phyloP scores from a whole-genome alignment of 2,329 filamentous ascomycete genomes.

The Nothopassalora personata region DNA sequence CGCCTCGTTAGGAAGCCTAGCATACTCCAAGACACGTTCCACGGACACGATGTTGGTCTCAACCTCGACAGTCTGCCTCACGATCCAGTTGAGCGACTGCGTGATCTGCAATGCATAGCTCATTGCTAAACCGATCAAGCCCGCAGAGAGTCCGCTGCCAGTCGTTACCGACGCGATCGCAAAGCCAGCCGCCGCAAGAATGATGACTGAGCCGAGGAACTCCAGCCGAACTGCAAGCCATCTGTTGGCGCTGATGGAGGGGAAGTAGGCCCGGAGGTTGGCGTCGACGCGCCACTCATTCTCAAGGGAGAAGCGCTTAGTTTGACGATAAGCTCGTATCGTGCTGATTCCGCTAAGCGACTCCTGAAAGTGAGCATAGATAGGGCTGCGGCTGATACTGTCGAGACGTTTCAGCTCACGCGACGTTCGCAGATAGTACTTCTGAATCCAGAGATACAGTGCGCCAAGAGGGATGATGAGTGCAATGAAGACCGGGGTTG shows the following conservation, averaged over 20 bases:
- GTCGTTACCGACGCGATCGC: conserved; percentile 72
- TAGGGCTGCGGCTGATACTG: conserved; percentile 89
- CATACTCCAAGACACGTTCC: conserved; percentile 94
- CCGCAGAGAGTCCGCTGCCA: conserved; percentile 59
- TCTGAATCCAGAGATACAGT: conserved; percentile 88
- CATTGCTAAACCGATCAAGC: conserved; percentile 87
- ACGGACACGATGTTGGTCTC: conserved; percentile 99
- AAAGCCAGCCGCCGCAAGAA: conserved; percentile 77
- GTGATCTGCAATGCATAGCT: conserved; percentile 97
- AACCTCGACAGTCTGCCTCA: conserved; percentile 97
- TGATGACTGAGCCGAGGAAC: conserved; percentile 91
- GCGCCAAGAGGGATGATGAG: conserved; percentile 75
- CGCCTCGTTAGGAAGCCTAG: conserved; percentile 82
- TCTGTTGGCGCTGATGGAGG: conserved; percentile 81
- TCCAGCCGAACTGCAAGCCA: conserved; percentile 95
- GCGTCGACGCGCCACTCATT: conserved; percentile 97
- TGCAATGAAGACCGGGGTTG: conserved; percentile 73
- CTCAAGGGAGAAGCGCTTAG: conserved; percentile 79
- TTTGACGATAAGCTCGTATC: conserved; percentile 89
- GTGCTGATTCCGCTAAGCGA: conserved; percentile 90
- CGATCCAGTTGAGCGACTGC: conserved; percentile 96
- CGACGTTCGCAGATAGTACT: conserved; percentile 94
- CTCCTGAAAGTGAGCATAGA: conserved; percentile 98
- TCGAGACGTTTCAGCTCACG: conserved; percentile 94
- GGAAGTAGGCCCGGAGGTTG: conserved; percentile 90